Conservation (phyloP, 2,329 filamentous ascomycete genomes). For the Cladophialophora chaetospira region DNA sequence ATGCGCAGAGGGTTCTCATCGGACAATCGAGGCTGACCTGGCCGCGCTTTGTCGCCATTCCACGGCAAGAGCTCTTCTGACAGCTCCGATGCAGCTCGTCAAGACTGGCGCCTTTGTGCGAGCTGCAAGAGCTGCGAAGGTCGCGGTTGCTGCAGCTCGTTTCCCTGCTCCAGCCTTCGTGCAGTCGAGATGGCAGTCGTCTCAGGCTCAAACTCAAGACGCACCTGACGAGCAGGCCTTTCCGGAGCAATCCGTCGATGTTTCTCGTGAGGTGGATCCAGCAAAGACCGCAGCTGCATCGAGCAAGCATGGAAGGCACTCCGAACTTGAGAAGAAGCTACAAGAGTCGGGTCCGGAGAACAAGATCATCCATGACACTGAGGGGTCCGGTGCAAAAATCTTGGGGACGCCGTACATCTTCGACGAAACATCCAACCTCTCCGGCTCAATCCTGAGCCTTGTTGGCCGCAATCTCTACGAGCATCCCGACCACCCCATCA, state of each 20-base stretch:
- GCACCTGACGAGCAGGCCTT: constrained; percentile 15
- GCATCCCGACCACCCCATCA: constrained; percentile 84
- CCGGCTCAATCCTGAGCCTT: constrained; percentile 71
- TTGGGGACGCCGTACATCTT: constrained; percentile 28
- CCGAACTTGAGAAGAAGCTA: constrained; percentile 11
- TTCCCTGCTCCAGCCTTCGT: no score
- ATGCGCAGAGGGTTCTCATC: not conserved
- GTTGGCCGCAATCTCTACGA: constrained; percentile 81
- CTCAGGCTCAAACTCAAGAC: constrained; percentile 13
- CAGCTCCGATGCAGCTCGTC: constrained; percentile 27
- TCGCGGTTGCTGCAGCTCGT: not conserved
- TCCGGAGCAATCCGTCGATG: constrained; percentile 28
- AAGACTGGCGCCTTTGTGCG: constrained; percentile 31
- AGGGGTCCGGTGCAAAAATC: constrained; percentile 27
- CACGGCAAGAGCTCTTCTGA: not conserved
- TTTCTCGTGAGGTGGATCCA: constrained; percentile 28
- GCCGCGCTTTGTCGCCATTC: not conserved
- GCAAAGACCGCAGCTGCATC: constrained; percentile 23
- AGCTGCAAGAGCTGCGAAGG: constrained; percentile 17
- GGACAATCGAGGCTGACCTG: not conserved
- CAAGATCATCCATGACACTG: constrained; percentile 21
- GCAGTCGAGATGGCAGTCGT: constrained; percentile 25
- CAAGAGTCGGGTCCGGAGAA: constrained; percentile 18
- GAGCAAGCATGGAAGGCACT: constrained; percentile 1
- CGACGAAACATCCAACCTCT: constrained; percentile 84